Evolutionary conservation across 768 basidiomycete species (phyloP).

Genomic region (Lyophyllum decastes): DNA sequence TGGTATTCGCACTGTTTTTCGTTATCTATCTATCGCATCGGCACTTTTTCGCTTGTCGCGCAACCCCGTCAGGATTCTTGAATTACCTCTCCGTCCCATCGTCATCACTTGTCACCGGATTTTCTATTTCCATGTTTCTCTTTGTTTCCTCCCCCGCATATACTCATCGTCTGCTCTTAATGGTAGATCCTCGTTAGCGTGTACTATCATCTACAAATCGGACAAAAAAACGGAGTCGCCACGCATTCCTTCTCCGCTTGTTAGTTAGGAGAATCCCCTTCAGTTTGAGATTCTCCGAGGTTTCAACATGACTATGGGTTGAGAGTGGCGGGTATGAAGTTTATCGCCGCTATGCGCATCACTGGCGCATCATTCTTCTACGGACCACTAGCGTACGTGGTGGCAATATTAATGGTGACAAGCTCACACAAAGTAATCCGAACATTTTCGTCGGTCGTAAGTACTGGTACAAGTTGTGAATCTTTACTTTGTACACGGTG

Average conservation of each 20-base stretch:
- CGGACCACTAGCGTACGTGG: no score
- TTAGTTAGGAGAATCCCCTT: no score
- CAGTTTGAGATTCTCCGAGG: no score
- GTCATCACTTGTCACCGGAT: neutral
- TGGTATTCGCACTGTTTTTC: neutral
- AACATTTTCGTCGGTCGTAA: neutral
- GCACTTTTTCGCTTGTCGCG: neutral
- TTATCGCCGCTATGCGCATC: no score
- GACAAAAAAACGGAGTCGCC: neutral
- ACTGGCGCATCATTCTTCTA: no score
- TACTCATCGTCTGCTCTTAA: neutral
- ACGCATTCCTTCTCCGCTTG: no score
- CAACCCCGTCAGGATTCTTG: neutral
- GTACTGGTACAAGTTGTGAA: neutral
- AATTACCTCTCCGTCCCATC: neutral
- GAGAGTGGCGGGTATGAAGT: no score
- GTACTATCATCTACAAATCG: neutral
- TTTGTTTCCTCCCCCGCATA: neutral
- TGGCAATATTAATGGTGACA: no score
- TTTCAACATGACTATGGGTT: no score
- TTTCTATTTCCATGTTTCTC: neutral
- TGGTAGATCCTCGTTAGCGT: neutral
- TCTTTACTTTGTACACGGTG: conserved; percentile 9
- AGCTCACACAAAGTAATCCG: neutral
- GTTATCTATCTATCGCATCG: neutral